A percentile compares a stretch with the other conserved stretches of the same genome.
Evolutionary conservation across 352 stramenopile genomes (phyloP).

Genomic region (Phytophthora colocasiae): DNA sequence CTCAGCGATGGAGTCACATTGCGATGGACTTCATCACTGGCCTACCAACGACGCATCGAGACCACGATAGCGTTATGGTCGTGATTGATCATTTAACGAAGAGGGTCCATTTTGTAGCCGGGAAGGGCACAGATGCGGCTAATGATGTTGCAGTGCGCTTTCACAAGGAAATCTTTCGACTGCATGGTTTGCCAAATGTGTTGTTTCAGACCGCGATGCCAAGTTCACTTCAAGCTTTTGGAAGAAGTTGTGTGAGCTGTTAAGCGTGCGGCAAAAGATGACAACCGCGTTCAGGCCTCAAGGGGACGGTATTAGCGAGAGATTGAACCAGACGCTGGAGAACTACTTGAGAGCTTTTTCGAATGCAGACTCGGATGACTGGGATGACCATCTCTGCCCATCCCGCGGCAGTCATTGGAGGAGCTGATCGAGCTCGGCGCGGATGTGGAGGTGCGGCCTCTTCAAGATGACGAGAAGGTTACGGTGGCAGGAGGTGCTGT

Average conservation of each 20-base stretch:
- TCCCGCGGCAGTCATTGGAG: too few relatives aligned
- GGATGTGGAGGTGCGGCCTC: too few relatives aligned
- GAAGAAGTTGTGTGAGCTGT: conserved; percentile 11
- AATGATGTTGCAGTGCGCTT: conserved; percentile 19
- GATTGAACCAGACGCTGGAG: conserved; percentile 10
- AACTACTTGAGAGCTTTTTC: conserved; percentile 15
- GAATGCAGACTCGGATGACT: conserved; percentile 8
- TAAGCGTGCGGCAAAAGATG: conserved; percentile 14
- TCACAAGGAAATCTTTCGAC: conserved; percentile 23
- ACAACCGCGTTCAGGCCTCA: conserved; percentile 15
- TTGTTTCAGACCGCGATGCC: conserved; percentile 20
- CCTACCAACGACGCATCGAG: not conserved
- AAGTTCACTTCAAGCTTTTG: conserved; percentile 19
- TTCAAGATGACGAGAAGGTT: too few relatives aligned
- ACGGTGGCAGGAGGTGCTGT: too few relatives aligned
- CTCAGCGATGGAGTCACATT: not conserved
- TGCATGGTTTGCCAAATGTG: conserved; percentile 13
- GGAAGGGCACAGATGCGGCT: conserved; percentile 1
- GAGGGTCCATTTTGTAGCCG: conserved; percentile 4
- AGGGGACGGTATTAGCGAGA: conserved; percentile 14
- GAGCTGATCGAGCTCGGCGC: too few relatives aligned
- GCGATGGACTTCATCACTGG: not conserved
- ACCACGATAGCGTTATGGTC: conserved; percentile 4
- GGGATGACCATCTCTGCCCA: conserved; percentile 9
- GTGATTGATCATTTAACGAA: conserved; percentile 30